phyloP scores from a whole-genome alignment of 2,329 filamentous ascomycete genomes.

The Fusarium dlaminii region DNA sequence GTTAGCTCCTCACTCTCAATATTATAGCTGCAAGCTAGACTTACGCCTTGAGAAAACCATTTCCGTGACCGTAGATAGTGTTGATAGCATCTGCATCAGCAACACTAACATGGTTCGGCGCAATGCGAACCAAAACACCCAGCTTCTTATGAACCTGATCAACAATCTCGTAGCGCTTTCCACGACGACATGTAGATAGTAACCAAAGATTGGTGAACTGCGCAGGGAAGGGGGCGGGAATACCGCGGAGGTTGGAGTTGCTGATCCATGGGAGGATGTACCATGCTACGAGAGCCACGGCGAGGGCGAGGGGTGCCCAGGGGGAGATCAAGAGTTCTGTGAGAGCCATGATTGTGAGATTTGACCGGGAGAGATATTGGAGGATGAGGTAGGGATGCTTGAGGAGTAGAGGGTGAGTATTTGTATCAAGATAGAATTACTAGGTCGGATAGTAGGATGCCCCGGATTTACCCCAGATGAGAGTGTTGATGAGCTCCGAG shows the following conservation, averaged over 20 bases:
- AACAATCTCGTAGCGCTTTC: conserved; percentile 70
- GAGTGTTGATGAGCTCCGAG: conserved; percentile 4
- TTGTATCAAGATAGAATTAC: background rate
- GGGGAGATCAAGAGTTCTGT: conserved; percentile 28
- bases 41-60: conserved; percentile 77
- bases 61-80: conserved; percentile 81
- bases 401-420: background rate
- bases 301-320: conserved; percentile 28
- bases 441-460: background rate
- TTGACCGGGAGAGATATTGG: background rate
- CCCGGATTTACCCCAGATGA: conserved; percentile 17
- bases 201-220: conserved; percentile 85
- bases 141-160: conserved; percentile 77
- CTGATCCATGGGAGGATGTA: conserved; percentile 58
- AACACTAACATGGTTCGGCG: conserved; percentile 85
- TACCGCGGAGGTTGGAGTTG: conserved; percentile 57
- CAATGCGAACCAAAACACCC: conserved; percentile 81
- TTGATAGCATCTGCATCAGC: conserved; percentile 81
- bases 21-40: background rate
- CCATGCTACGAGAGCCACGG: conserved; percentile 18
- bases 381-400: rapidly evolving
- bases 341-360: conserved; percentile 25
- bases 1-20: background rate
- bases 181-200: conserved; percentile 70
- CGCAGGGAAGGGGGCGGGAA: conserved; percentile 71